A percentile compares a stretch with the other conserved stretches of the same genome.
Conservation (phyloP, 257 asterid genomes). For the Scutellaria minor region DNA sequence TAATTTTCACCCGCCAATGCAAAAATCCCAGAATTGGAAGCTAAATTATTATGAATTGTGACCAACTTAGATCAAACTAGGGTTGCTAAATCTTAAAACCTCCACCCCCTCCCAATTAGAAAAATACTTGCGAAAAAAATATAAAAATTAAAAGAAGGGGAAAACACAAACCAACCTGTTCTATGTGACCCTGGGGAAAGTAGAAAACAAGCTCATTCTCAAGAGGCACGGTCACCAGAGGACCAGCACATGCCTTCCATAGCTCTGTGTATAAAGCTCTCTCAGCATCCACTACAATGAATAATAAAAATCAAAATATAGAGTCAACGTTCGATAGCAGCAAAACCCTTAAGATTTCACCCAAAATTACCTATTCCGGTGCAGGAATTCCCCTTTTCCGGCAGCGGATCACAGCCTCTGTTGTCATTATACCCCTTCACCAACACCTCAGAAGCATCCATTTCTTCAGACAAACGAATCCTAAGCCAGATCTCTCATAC, state of each 20-base stretch:
- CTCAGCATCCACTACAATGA: slow-evolving; percentile 66
- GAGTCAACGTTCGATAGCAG: not conserved
- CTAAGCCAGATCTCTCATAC: slow-evolving; percentile 74
- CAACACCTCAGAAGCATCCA: slow-evolving; percentile 67
- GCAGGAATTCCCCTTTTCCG: slow-evolving; percentile 50
- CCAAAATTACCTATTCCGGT: slow-evolving; percentile 56
- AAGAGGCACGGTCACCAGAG: slow-evolving; percentile 88
- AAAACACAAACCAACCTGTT: slow-evolving; percentile 58
- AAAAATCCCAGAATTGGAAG: slow-evolving; percentile 14
- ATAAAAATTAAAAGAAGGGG: not conserved
- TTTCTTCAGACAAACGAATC: slow-evolving; percentile 34
- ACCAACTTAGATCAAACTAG: slow-evolving; percentile 30
- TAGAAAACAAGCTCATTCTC: slow-evolving; percentile 81
- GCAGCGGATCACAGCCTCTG: slow-evolving; percentile 42
- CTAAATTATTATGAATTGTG: slow-evolving; percentile 15
- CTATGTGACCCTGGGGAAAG: slow-evolving; percentile 98
- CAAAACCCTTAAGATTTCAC: not conserved
- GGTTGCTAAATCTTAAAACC: not conserved
- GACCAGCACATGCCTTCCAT: slow-evolving; percentile 98
- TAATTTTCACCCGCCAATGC: slow-evolving; percentile 2
- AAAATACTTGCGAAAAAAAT: not conserved
- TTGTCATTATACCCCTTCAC: slow-evolving; percentile 47
- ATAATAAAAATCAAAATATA: slow-evolving; percentile 13
- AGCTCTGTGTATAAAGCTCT: slow-evolving; percentile 83
- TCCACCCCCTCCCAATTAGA: not conserved